These are phyloP conservation scores for Cantharellus anzutake DNA, from an alignment of 768 basidiomycete genomes.

Conservation along the genomic window DNA sequence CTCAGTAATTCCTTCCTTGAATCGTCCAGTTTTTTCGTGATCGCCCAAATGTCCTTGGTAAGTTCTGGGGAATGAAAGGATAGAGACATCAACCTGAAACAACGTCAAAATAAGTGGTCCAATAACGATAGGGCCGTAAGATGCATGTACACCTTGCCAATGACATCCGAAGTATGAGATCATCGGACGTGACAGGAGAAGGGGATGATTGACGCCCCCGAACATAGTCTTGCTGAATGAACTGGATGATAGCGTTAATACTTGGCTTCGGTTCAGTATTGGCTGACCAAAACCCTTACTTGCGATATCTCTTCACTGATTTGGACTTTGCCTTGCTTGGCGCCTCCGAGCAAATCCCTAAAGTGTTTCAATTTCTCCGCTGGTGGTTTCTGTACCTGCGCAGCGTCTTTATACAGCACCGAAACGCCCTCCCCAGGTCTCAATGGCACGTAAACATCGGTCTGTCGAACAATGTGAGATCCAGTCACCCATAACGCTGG, in stretches of 20 bases:
- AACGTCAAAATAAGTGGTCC: not conserved
- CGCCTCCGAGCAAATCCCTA: constrained; percentile 39
- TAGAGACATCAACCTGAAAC: not conserved
- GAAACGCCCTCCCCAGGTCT: constrained; percentile 12
- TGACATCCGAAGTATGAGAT: constrained; percentile 48
- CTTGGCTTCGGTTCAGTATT: no score
- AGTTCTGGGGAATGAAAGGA: not conserved
- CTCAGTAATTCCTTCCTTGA: not conserved
- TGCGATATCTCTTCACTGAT: constrained; percentile 38
- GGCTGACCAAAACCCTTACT: constrained; percentile 20
- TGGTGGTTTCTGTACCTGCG: constrained; percentile 26
- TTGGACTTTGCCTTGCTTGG: constrained; percentile 35
- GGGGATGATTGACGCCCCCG: constrained; percentile 21
- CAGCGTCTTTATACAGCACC: constrained; percentile 32
- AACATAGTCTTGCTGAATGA: constrained; percentile 63
- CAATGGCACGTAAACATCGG: constrained; percentile 36
- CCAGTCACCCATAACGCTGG: not conserved
- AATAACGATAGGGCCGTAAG: not conserved
- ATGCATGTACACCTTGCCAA: constrained; percentile 37
- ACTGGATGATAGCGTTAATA: constrained; percentile 21
- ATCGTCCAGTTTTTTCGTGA: not conserved
- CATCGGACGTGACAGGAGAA: constrained; percentile 29
- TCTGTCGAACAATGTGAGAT: constrained; percentile 22
- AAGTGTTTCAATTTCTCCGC: constrained; percentile 32
- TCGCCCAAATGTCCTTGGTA: not conserved